Percentiles rank a stretch among this genome's conserved stretches.
phyloP scores from a whole-genome alignment of 2,329 filamentous ascomycete genomes.

The Fusarium tjaetaba region DNA sequence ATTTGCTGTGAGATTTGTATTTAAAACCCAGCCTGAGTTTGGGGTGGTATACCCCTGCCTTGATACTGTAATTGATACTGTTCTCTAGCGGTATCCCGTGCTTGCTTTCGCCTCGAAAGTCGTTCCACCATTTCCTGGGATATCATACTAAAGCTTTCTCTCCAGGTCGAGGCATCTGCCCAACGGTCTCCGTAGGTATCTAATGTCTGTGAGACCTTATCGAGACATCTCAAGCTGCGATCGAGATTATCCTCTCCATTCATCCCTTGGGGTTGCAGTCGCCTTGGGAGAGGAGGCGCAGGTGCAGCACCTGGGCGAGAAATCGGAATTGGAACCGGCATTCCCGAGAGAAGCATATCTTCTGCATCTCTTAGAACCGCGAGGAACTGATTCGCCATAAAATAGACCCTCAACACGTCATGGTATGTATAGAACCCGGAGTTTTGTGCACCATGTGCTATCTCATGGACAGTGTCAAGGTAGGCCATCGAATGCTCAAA shows the following conservation, averaged over 20 bases:
- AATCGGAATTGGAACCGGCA: constrained; percentile 57
- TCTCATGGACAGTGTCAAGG: constrained; percentile 75
- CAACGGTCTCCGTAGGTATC: constrained; percentile 68
- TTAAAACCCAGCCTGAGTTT: constrained; percentile 24
- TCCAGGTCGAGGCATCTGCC: constrained; percentile 65
- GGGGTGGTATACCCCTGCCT: constrained; percentile 41
- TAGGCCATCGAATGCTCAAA: constrained; percentile 91
- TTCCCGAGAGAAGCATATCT: constrained; percentile 64
- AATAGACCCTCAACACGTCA: constrained; percentile 86
- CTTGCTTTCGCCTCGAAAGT: constrained; percentile 52
- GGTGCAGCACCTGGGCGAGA: constrained; percentile 58
- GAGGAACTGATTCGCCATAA: constrained; percentile 72
- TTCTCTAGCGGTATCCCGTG: constrained; percentile 45
- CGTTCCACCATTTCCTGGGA: constrained; percentile 57
- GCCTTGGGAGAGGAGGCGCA: constrained; percentile 63
- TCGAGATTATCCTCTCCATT: constrained; percentile 61
- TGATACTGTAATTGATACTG: constrained; percentile 52
- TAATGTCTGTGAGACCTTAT: constrained; percentile 63
- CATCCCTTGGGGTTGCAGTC: constrained; percentile 49
- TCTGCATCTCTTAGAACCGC: constrained; percentile 68
- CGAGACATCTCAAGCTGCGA: constrained; percentile 65
- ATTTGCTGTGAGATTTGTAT: constrained; percentile 45
- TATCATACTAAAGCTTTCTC: constrained; percentile 61
- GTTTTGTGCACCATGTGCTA: constrained; percentile 68
- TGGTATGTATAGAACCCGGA: constrained; percentile 83